Evolutionary conservation across 2,329 filamentous ascomycete species (phyloP), one percentile per base, ranked within the genome.

Genomic region (Claviceps monticola): DNA sequence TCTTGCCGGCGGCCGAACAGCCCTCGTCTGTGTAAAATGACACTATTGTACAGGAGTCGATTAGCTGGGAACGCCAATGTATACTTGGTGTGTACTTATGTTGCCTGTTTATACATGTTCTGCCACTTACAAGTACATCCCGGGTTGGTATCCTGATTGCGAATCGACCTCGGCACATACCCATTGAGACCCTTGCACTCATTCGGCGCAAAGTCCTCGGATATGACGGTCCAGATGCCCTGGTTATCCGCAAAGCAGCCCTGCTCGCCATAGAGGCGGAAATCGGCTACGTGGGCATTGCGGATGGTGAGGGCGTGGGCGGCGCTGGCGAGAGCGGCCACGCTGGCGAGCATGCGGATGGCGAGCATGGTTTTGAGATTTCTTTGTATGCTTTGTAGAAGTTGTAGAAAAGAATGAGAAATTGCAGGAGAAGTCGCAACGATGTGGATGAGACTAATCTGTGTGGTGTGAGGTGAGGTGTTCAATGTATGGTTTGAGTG

Each of bases 161-260:
- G 50, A 1, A 62, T 51, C 9, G 58, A 60, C 36, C 48, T 49
- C 36, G 57, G 47, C 14, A 37, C 23, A 14, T 29, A 39, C 2
- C 53, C 54, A 4, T 48, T 46, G 26, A 62, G 51, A 36, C 38
- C 49, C 41, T 54, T 58, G 54, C 60, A 61, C 29, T 57, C 51
- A 36, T 54, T 43, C 16, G 51, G 45, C 26, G 34, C 29, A 8
- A 62, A 55, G 51, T 62, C 60, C 5, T 53, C 53, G 19, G 60
- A 53, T 17, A 60, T 58, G 38, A 62, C 55, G 11, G 60, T 62
- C 58, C 58, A 62, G 29, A 62, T 49, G 23, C 60, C 60, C 17
- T 56, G 26, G 50, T 62, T 61, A 23, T 52, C 23, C 1, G 46
- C n/a, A 17, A 19, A 51, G 54, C 60, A 62, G 42, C 52, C 57